Evolutionary conservation across 1,284 basidiomycete species (phyloP), one percentile per base, ranked within the genome.

Genomic region (Irpex sp.): DNA sequence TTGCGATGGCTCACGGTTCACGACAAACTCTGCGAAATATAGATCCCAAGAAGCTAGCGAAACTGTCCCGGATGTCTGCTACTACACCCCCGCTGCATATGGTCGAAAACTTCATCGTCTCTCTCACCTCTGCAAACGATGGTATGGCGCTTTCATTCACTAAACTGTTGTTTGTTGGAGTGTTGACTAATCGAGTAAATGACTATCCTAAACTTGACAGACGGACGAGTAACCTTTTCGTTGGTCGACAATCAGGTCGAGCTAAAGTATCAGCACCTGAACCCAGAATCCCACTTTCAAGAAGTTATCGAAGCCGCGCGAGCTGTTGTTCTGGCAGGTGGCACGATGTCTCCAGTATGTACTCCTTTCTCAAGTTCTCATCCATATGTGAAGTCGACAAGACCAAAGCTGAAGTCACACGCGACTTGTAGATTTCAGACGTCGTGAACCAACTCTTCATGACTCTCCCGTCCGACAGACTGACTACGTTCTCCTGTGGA

Each of bases 211-310:
- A 7, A 63, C 9, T 47, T 33, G 42, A 19, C 14, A 21, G 88
- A 91, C 64, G 88, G 88, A 0, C 81, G 88, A 28, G 74, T 91
- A 8, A 84, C 82, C 3, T 73, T 91, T 28, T 77, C 81, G 14
- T 63, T 83, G 4, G 67, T 70, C 0, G 77, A 81, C 45, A 79
- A 80, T 61, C 77, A 78, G 1, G 78, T 91, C 0, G 85, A 88
- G 62, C 78, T 98, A 59, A 94, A 92, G 68, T 99, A 98, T 70
- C 91, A 98, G 66, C 86, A 96, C 39, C 83, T 99, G n/a, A 97
- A 99, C 69, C 96, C 96, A 0, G 85, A 93, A 1, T 90, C 94
- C 16, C 82, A 88, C 61, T 99, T 99, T 73, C 79, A 81, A 58
- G 89, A 93, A 37, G 82, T 99, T 1, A 84, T 94, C 1, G 85